Percentiles rank a stretch among this genome's conserved stretches.
Evolutionary conservation across 495 filamentous ascomycete genomes (phyloP).

Genomic region (Neurospora sp.): DNA sequence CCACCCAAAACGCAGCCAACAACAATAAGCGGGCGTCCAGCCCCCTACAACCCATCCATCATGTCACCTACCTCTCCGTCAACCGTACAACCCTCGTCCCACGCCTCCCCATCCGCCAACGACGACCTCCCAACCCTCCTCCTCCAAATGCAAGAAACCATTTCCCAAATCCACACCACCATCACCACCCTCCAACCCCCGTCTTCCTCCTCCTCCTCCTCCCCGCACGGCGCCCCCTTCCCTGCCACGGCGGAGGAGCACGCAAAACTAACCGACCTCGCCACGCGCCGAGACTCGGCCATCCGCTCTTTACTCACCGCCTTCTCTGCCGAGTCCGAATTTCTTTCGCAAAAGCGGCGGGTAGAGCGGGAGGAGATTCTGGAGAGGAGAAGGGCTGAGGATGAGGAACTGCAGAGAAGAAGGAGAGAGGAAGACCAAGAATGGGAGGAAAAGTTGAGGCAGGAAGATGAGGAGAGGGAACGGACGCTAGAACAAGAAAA

Average conservation of each 20-base stretch:
- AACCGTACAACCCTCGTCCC: not conserved
- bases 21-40: not conserved
- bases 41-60: not conserved
- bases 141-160: conserved; percentile 25
- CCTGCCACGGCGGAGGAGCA: too few relatives aligned
- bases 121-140: conserved; percentile 24
- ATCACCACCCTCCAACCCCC: conserved; percentile 12
- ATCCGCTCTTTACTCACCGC: conserved; percentile 13
- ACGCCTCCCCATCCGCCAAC: not conserved
- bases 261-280: conserved; percentile 19
- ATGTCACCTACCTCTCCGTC: not conserved
- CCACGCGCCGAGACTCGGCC: conserved; percentile 14
- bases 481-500: conserved; percentile 10
- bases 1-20: not conserved
- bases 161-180: conserved; percentile 22
- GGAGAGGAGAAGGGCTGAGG: conserved; percentile 19
- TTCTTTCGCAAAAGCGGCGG: conserved; percentile 8
- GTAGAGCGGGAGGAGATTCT: conserved; percentile 16
- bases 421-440: conserved; percentile 23
- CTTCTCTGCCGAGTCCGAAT: conserved; percentile 16
- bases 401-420: conserved; percentile 21
- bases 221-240: too few relatives aligned
- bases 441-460: conserved; percentile 5
- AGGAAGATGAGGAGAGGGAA: conserved; percentile 17
- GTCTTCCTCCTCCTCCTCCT: not conserved